phyloP scores from a whole-genome alignment of 2,329 filamentous ascomycete genomes.

The Tolypocladium tundrense region DNA sequence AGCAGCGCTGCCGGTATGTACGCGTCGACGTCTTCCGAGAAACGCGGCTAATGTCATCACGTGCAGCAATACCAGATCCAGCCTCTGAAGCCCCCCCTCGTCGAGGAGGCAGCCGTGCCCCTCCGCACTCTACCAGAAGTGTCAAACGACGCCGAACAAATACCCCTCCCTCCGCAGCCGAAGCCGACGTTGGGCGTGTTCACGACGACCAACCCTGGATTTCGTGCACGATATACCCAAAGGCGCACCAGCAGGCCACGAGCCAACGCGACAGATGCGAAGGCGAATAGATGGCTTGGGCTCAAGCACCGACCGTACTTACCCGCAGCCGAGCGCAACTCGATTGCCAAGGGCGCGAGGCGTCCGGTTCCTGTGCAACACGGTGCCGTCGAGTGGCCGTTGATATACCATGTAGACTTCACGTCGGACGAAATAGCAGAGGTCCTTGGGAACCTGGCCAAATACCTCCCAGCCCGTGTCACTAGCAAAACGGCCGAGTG shows the following conservation, averaged over 20 bases:
- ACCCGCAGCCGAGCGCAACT: conserved; percentile 13
- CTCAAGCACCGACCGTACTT: conserved; percentile 14
- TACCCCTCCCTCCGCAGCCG: background rate
- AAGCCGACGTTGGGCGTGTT: too few relatives aligned
- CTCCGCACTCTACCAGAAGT: background rate
- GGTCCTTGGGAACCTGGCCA: conserved; percentile 6
- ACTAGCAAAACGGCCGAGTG: conserved; percentile 7
- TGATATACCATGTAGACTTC: conserved; percentile 37
- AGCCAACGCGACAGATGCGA: background rate
- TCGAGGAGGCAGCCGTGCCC: background rate
- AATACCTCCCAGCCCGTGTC: conserved; percentile 5
- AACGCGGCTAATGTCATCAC: background rate
- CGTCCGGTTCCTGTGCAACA: conserved; percentile 1
- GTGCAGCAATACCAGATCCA: conserved; percentile 1
- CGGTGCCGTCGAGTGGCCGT: conserved; percentile 2
- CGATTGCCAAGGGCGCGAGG: conserved; percentile 14
- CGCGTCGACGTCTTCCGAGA: background rate
- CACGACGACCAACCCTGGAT: background rate
- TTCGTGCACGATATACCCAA: background rate
- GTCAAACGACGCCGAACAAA: background rate
- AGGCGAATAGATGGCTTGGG: conserved; percentile 3
- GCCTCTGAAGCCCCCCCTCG: background rate
- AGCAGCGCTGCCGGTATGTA: conserved; percentile 10
- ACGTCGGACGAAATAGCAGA: conserved; percentile 22
- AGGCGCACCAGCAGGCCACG: background rate